Percentiles rank a stretch among this genome's conserved stretches.
Evolutionary conservation across 208 protist species (phyloP).

Genomic region (Leishmania amazonensis): DNA sequence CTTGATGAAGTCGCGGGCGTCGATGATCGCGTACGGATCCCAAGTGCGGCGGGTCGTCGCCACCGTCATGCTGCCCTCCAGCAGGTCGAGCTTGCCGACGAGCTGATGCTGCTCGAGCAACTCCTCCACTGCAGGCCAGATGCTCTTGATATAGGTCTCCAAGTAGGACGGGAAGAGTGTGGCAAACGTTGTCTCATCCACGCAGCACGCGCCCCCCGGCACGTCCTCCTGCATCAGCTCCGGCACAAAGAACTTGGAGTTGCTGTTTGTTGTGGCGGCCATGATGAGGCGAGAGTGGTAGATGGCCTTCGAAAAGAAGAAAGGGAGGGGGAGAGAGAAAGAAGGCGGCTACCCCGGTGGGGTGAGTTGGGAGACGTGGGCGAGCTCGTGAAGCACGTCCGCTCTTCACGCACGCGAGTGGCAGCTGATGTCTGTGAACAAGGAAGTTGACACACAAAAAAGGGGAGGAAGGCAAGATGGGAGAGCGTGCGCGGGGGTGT

Average conservation of each 20-base stretch:
- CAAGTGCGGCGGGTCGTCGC: constrained; percentile 98
- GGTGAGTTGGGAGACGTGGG: not conserved
- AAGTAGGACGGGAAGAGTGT: constrained; percentile 99
- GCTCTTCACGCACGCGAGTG: not conserved
- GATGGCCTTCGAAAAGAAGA: not conserved
- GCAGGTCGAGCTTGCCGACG: constrained; percentile 95
- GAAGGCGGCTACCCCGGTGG: not conserved
- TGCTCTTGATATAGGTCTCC: constrained; percentile 97
- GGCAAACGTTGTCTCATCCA: constrained; percentile 96
- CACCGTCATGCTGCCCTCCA: constrained; percentile 98
- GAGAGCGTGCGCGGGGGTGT: not conserved
- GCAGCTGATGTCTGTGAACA: not conserved
- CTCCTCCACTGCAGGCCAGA: constrained; percentile 95
- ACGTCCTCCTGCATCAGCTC: constrained; percentile 87
- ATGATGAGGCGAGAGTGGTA: not conserved
- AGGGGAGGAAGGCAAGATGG: not conserved
- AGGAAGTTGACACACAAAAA: not conserved
- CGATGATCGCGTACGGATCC: constrained; percentile 99
- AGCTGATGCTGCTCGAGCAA: constrained; percentile 94
- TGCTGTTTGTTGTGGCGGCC: constrained; percentile 20
- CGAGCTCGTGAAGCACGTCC: not conserved
- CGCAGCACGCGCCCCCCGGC: constrained; percentile 87
- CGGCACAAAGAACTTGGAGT: constrained; percentile 83
- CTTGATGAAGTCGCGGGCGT: constrained; percentile 98
- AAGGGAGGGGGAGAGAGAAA: constrained; percentile 1